Base-by-base conservation (phyloP, 805 yeast genomes). In the Ogataea corticis region DNA sequence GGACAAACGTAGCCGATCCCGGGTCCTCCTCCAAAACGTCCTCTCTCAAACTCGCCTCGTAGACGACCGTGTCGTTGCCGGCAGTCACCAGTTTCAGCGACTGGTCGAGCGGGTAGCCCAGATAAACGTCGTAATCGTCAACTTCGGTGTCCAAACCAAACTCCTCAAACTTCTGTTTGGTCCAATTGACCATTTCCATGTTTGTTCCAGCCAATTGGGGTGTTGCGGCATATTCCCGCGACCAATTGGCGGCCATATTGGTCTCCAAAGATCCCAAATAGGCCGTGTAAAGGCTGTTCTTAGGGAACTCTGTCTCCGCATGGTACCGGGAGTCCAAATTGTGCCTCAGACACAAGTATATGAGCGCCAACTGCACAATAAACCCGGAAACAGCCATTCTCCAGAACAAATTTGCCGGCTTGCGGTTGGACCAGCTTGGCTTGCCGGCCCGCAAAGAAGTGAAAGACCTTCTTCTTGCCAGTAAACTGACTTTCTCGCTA, bases 181-280 rank as follows among this genome's bases (percentile, higher is more conserved):
- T 83, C 77, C 82, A 86, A 44, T 82, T 68, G 17, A 74, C 82
- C 44, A 77, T 61, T 28, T 62, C 73, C 29, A 62, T 54, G 49
- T 73, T 74, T 11, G 76, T 70, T 3, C 85, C 85, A 3, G 87
- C 84, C 47, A 82, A 62, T 57, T 83, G 87, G 2, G 82, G 73
- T 30, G 71, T 72, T 4, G 69, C 49, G 1, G 87, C 76, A 55
- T 80, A 81, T 30, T 63, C 66, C 39, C 73, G 51, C 6, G 78
- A 69, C 85, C 86, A 83, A 18, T 77, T 67, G 0, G 76, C 71
- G 7, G 83, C 82, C 23, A 53, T 49, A 40, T 72, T 72, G 13
- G 59, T 52, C 30, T 65, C 62, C 31, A 67, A 42, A 2, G 64
- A 51, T 1, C 54, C 50, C 31, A 67, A 41, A 28, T 64, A 55